Conservation (phyloP, 1,284 basidiomycete genomes). For the Mycena citricolor region DNA sequence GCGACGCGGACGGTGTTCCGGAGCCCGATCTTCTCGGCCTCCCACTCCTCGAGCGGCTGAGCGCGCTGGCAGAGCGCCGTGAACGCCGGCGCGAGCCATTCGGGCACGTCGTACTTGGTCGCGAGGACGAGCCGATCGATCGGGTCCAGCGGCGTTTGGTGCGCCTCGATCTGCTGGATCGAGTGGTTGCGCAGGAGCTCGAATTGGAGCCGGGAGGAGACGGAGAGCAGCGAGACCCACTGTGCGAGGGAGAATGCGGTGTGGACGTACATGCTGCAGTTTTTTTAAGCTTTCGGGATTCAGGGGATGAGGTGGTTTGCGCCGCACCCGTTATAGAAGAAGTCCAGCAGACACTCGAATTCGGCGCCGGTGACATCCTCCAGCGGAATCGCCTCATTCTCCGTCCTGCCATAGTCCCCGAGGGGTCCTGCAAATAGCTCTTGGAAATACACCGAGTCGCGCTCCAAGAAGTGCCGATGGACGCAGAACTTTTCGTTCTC, state of each 20-base stretch:
- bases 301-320: too few relatives aligned
- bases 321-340: constrained; percentile 37
- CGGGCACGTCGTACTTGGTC: constrained; percentile 35
- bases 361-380: constrained; percentile 27
- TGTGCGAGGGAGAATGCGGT: constrained; percentile 26
- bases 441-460: constrained; percentile 37
- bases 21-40: constrained; percentile 37
- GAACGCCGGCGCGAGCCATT: constrained; percentile 42
- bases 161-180: constrained; percentile 32
- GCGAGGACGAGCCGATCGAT: constrained; percentile 39
- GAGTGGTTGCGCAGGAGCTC: constrained; percentile 32
- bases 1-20: constrained; percentile 27
- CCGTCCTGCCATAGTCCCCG: constrained; percentile 24
- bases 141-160: constrained; percentile 29
- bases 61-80: constrained; percentile 36
- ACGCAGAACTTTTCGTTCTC: constrained; percentile 36
- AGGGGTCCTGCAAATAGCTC: constrained; percentile 29
- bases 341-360: constrained; percentile 36
- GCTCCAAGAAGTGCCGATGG: constrained; percentile 35
- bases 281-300: too few relatives aligned
- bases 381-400: constrained; percentile 33
- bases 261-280: constrained; percentile 33
- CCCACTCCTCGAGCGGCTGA: constrained; percentile 33
- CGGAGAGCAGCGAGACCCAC: constrained; percentile 37
- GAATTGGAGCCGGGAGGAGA: constrained; percentile 35